Evolutionary conservation across 768 basidiomycete species (phyloP), one percentile per base, ranked within the genome.

Genomic region (Leccinum variicolor): DNA sequence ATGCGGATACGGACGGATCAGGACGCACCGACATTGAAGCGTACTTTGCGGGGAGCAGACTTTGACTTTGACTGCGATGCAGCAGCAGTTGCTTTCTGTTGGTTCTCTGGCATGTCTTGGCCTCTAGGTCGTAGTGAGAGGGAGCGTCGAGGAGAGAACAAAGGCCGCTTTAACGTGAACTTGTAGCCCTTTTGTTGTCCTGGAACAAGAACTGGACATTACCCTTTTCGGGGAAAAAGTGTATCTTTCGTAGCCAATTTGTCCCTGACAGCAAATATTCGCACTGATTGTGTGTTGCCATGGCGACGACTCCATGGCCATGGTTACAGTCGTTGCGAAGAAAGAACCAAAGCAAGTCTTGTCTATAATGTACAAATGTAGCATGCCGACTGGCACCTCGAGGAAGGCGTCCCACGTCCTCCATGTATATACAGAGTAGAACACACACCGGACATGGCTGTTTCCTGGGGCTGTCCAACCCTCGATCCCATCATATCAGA

Each of bases 1-100:
- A 45, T 10, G 28, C 7, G 21, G 47, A 45, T 3, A 46, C 3
- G 41, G 34, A 23, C 6, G 33, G 47, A 62, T 57, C 36, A 19
- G 4, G 5, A 70, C 77, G 64, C 53, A 84, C 90, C 90, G 65
- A 92, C 90, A 76, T 92, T 92, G 79, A 92, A 92, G 60, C 90
- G 84, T 50, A 92, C 90, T 79, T 92, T 92, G 66, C 90, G 81
- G 21, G 90, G 89, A 14, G 88, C 82, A 45, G 81, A 65, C 29
- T 81, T 81, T n/a, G 79, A 68, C 52, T 74, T 75, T 33, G 72
- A 62, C 26, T 66, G 59, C 13, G 69, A 59, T 49, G 63, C 54
- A 23, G 65, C 60, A 10, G 69, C 43, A 19, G 64, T 15, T 13
- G 58, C 49, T 43, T 66, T 51, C 26, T 66, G 57, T 52, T 34